Percentiles rank a stretch among this genome's conserved stretches.
Evolutionary conservation across 495 filamentous ascomycete species (phyloP).

Genomic region (Sphaerosporella brunnea): DNA sequence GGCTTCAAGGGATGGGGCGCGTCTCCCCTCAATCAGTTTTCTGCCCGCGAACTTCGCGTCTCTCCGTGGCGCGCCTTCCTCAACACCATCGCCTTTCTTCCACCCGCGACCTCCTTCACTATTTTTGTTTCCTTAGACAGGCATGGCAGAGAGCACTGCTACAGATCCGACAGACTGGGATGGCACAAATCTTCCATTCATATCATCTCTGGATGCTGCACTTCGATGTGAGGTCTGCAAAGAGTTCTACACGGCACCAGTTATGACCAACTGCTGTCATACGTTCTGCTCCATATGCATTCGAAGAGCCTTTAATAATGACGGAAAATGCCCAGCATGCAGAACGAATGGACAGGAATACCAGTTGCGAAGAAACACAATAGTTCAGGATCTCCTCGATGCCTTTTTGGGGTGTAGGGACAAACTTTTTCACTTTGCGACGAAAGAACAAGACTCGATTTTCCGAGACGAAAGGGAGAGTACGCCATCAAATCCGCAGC

Average conservation of each 20-base stretch:
- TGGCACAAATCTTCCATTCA: conserved; percentile 49
- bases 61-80: too few species aligned
- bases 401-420: conserved; percentile 50
- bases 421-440: conserved; percentile 43
- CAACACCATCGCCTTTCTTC: too few species aligned
- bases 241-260: conserved; percentile 83
- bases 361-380: conserved; percentile 67
- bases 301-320: conserved; percentile 57
- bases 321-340: conserved; percentile 76
- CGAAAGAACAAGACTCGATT: conserved; percentile 4
- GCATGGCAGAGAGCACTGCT: conserved; percentile 41
- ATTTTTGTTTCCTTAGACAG: too few species aligned
- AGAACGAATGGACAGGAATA: conserved; percentile 58
- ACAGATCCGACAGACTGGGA: conserved; percentile 90
- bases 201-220: conserved; percentile 63
- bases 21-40: too few species aligned
- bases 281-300: conserved; percentile 97
- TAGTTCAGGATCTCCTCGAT: conserved; percentile 68
- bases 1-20: too few species aligned
- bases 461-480: background rate
- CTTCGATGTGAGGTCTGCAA: conserved; percentile 95
- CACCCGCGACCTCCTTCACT: too few species aligned
- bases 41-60: too few species aligned
- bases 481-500: background rate
- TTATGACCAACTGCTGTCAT: conserved; percentile 86